Base-by-base conservation (phyloP, 1,284 basidiomycete species). In the Pyrrhoderma lamaoense region DNA sequence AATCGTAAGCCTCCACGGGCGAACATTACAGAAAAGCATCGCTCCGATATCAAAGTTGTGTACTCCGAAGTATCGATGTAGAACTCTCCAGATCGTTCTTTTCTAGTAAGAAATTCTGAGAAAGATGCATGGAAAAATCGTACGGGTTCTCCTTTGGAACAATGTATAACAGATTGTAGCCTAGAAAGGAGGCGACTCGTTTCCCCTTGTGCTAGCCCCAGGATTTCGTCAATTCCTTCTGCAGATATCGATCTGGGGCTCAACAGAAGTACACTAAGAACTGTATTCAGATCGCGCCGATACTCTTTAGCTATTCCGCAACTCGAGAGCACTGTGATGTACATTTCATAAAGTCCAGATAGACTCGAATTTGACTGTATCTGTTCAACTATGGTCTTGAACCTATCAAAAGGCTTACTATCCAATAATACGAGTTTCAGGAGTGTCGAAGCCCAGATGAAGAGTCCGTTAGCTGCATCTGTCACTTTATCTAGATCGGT, bases 121-220 rank as follows among this genome's bases (percentile, higher is more conserved):
- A 50, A 50, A 3, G 48, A 50, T 13, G 39, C 34, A 23, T 50
- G 48, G n/a, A 25, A 44, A 4, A 44, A 22, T 7, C 23, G 42
- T n/a, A 50, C 18, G 2, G 48, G 48, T n/a, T 18, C 46, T 9
- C 4, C 46, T 31, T 11, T 31, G 7, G 27, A 31, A 31, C 11
- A 31, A 11, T 5, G 11, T 31, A 31, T 5, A 11, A 31, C 27
- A 5, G 27, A 31, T 11, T 31, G 27, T 5, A 31, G 27, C 5
- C 27, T 11, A 31, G 27, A 31, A 5, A 31, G 27, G 11, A 31
- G 11, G 7, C 27, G 27, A 31, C 11, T 31, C 11, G 7, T 5
- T 31, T 11, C 27, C 5, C 27, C 27, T 11, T 31, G n/a, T n/a
- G n/a, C n/a, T 11, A 31, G 11, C 7, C 27, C 27, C 11, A 31